Percentiles rank a stretch among this genome's conserved stretches.
These are phyloP conservation scores for Aspergillus biplanus DNA, from an alignment of 495 filamentous ascomycete genomes.

Conservation along the genomic window DNA sequence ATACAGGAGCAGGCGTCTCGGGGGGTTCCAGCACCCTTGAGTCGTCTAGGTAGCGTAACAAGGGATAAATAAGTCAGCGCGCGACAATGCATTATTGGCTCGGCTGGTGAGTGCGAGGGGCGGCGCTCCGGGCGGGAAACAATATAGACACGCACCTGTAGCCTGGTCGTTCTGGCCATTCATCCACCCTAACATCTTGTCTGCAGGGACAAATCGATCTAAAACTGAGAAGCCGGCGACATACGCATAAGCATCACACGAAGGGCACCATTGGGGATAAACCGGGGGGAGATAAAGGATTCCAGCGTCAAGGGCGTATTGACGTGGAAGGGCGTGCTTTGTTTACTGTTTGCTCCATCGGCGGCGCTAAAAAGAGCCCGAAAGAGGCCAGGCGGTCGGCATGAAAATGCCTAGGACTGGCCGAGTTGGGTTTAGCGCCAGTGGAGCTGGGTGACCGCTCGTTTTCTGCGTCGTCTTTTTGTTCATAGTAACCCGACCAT, in stretches of 20 bases:
- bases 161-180: conserved; percentile 30
- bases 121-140: conserved; percentile 14
- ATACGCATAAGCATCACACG: conserved; percentile 23
- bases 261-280: conserved; percentile 23
- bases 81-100: conserved; percentile 21
- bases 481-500: conserved; percentile 7
- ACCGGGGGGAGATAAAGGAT: conserved; percentile 10
- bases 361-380: conserved; percentile 15
- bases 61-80: conserved; percentile 26
- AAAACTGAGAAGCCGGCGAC: conserved; percentile 18
- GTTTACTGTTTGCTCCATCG: conserved; percentile 30
- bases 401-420: conserved; percentile 22
- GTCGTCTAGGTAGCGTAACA: conserved; percentile 32
- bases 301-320: conserved; percentile 13
- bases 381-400: conserved; percentile 29
- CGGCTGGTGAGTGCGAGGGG: background rate
- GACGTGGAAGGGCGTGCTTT: conserved; percentile 40
- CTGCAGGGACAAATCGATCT: conserved; percentile 23
- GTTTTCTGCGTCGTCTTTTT: conserved; percentile 19
- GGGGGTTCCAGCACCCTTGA: conserved; percentile 63
- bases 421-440: background rate
- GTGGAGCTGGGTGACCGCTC: conserved; percentile 16
- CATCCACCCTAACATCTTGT: conserved; percentile 38
- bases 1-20: conserved; percentile 91
- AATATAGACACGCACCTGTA: conserved; percentile 34